Evolutionary conservation across 352 stramenopile species (phyloP).

Genomic region (Pythium inflatum): DNA sequence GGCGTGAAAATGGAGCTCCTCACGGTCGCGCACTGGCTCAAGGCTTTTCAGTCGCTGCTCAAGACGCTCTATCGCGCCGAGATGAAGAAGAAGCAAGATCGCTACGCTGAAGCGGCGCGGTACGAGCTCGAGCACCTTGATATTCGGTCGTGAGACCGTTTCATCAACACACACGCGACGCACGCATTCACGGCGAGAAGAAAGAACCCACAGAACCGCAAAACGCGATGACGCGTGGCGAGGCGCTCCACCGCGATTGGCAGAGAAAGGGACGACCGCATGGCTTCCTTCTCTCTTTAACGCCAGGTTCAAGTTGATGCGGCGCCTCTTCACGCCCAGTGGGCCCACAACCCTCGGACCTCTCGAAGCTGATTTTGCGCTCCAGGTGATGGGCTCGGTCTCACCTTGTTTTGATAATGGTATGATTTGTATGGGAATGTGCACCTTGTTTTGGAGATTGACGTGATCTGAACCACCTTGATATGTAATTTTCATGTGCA

Average conservation of each 20-base stretch:
- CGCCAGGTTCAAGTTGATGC: constrained; percentile 31
- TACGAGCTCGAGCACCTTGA: constrained; percentile 26
- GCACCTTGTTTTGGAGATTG: neutral
- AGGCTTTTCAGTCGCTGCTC: constrained; percentile 56
- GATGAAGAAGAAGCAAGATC: constrained; percentile 44
- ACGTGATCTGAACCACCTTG: constrained; percentile 10
- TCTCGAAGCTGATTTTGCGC: neutral
- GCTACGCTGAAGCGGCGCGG: constrained; percentile 13
- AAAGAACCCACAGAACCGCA: no score
- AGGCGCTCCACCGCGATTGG: constrained; percentile 11
- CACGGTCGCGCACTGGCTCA: constrained; percentile 63
- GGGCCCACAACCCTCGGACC: constrained; percentile 10
- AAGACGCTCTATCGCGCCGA: constrained; percentile 68
- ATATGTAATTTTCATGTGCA: neutral
- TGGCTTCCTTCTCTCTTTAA: constrained; percentile 5
- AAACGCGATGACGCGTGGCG: constrained; percentile 18
- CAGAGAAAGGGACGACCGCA: neutral
- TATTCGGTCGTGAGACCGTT: constrained; percentile 17
- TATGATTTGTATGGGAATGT: neutral
- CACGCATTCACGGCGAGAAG: constrained; percentile 1
- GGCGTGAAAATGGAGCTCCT: constrained; percentile 55
- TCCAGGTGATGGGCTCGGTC: neutral
- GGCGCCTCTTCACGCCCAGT: constrained; percentile 27
- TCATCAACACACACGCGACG: neutral
- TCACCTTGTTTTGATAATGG: constrained; percentile 23